Evolutionary conservation across 495 filamentous ascomycete species (phyloP).

Genomic region (Penicillium alfredii): DNA sequence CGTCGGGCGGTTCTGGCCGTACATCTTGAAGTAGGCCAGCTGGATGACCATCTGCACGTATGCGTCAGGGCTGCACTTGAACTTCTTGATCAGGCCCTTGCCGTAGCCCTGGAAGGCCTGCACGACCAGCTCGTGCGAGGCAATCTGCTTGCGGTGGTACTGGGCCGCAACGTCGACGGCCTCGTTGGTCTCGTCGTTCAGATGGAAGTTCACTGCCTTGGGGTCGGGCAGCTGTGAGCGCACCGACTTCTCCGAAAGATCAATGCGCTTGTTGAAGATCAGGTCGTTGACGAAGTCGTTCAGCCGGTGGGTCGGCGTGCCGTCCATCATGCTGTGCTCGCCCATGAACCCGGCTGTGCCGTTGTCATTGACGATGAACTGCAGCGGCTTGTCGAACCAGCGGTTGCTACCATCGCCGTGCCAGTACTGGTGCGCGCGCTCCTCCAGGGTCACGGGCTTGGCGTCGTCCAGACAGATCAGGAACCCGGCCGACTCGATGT

Average conservation of each 20-base stretch:
- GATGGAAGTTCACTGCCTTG: conserved; percentile 63
- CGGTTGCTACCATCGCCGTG: conserved; percentile 93
- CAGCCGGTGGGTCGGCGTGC: conserved; percentile 91
- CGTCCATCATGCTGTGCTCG: conserved; percentile 99
- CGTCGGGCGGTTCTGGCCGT: conserved; percentile 93
- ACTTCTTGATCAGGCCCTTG: conserved; percentile 98
- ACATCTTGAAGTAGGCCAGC: conserved; percentile 98
- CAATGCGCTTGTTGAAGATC: conserved; percentile 87
- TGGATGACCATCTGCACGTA: conserved; percentile 99
- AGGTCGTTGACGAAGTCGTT: conserved; percentile 88
- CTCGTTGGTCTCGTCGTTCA: conserved; percentile 62
- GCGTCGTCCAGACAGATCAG: conserved; percentile 93
- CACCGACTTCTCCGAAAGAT: conserved; percentile 66
- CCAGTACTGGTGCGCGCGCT: conserved; percentile 96
- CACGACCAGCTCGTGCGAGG: conserved; percentile 82
- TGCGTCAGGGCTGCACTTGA: conserved; percentile 96
- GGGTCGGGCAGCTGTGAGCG: conserved; percentile 85
- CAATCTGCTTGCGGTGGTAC: conserved; percentile 75
- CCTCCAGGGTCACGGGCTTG: conserved; percentile 85
- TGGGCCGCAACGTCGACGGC: conserved; percentile 70
- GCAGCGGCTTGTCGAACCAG: conserved; percentile 97
- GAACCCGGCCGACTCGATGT: conserved; percentile 88
- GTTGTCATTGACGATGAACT: conserved; percentile 98
- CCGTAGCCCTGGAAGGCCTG: conserved; percentile 97
- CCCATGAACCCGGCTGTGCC: conserved; percentile 96